Evolutionary conservation across 805 yeast species (phyloP).

Genomic region (Candida ipomoeae): DNA sequence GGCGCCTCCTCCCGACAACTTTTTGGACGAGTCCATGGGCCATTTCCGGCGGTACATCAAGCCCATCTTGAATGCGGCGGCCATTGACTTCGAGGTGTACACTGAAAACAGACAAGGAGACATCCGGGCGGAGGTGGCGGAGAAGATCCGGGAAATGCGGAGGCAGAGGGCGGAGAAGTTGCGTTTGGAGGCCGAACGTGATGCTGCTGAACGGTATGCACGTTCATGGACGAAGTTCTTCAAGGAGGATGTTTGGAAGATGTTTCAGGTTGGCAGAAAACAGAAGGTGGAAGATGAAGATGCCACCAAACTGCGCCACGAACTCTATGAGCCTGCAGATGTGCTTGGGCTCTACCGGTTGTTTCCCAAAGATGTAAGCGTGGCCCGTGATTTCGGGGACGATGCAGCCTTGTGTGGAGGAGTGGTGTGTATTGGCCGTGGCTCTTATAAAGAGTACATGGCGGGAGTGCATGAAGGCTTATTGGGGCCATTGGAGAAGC

Average conservation of each 20-base stretch:
- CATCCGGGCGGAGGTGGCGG: slow-evolving; percentile 77
- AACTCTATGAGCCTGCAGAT: slow-evolving; percentile 39
- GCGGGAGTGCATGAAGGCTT: slow-evolving; percentile 92
- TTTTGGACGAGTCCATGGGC: slow-evolving; percentile 65
- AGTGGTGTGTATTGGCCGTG: slow-evolving; percentile 87
- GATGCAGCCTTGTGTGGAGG: slow-evolving; percentile 65
- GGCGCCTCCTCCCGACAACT: slow-evolving; percentile 97
- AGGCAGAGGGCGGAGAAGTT: slow-evolving; percentile 26
- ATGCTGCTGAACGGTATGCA: slow-evolving; percentile 12
- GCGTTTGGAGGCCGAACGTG: slow-evolving; percentile 3
- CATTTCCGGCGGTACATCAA: slow-evolving; percentile 77
- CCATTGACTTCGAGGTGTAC: slow-evolving; percentile 74
- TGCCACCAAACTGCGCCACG: slow-evolving; percentile 21
- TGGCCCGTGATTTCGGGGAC: slow-evolving; percentile 39
- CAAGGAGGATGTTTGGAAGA: slow-evolving; percentile 12
- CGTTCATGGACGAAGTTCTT: slow-evolving; percentile 29
- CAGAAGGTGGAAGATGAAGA: neutral
- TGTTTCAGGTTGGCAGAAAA: slow-evolving; percentile 7
- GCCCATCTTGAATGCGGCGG: slow-evolving; percentile 80
- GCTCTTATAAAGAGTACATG: slow-evolving; percentile 90
- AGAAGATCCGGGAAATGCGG: slow-evolving; percentile 69
- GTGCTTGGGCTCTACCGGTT: slow-evolving; percentile 55
- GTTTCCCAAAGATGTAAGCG: slow-evolving; percentile 22
- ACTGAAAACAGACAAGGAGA: slow-evolving; percentile 86
- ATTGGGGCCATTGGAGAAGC: slow-evolving; percentile 74